Conservation (phyloP, 2,329 filamentous ascomycete species). For the Albophoma yamanashiensis region DNA sequence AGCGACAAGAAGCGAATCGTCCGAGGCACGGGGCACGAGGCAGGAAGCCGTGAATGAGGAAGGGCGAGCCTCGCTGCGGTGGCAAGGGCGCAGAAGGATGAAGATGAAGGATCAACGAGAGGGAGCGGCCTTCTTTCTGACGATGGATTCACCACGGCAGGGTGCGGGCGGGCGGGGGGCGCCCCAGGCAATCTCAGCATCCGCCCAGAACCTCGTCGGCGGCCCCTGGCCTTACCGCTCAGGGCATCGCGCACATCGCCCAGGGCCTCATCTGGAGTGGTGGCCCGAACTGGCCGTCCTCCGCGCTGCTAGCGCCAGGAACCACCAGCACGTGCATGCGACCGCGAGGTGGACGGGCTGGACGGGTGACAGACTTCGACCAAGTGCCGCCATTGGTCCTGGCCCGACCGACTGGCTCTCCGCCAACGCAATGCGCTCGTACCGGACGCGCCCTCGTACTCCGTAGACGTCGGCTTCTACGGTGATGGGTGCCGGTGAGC, state of each 20-base stretch:
- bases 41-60: background rate
- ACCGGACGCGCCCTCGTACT: too few species aligned
- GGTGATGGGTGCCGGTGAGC: background rate
- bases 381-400: background rate
- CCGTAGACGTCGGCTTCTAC: too few species aligned
- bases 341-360: too few species aligned
- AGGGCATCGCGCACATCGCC: background rate
- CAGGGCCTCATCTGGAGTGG: background rate
- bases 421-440: background rate
- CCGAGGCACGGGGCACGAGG: background rate
- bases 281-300: background rate
- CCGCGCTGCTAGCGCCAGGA: background rate
- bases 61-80: background rate
- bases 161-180: background rate
- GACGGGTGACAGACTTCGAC: background rate
- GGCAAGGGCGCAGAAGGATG: background rate
- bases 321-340: background rate
- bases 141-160: background rate
- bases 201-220: background rate
- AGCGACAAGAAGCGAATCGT: constrained; percentile 11
- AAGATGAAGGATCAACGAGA: background rate
- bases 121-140: background rate
- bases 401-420: too few species aligned
- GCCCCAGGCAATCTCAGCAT: background rate
- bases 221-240: background rate